Conservation (phyloP, 805 yeast genomes). For the Torulaspora quercuum region DNA sequence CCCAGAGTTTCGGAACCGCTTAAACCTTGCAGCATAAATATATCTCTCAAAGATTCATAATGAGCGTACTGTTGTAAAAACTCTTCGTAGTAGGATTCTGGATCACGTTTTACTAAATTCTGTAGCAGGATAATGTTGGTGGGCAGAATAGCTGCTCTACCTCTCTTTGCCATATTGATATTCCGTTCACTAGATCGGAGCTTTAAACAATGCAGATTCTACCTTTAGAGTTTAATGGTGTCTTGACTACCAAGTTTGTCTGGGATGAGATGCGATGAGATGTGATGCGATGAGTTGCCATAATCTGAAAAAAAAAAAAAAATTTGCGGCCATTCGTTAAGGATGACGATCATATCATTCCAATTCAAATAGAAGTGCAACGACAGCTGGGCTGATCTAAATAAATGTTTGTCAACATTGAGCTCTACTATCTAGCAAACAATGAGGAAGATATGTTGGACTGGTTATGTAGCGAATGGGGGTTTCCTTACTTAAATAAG, state of each 20-base stretch:
- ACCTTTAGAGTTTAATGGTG: too few species aligned
- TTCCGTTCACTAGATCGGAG: too few species aligned
- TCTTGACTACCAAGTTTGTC: too few species aligned
- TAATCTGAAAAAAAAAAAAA: constrained; percentile 31
- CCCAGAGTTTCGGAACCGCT: constrained; percentile 17
- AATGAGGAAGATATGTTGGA: too few species aligned
- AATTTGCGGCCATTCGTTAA: constrained; percentile 11
- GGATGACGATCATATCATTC: constrained; percentile 3
- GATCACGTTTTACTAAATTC: constrained; percentile 90
- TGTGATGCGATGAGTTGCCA: constrained; percentile 15
- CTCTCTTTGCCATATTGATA: constrained; percentile 67
- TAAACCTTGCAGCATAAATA: constrained; percentile 60
- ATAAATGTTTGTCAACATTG: too few species aligned
- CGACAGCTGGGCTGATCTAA: too few species aligned
- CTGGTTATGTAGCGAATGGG: too few species aligned
- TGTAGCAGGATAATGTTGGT: constrained; percentile 88
- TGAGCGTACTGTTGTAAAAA: constrained; percentile 89
- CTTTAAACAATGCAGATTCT: too few species aligned
- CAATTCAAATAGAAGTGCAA: too few species aligned
- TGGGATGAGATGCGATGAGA: too few species aligned
- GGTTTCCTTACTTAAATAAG: constrained; percentile 34
- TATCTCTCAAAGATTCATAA: constrained; percentile 85
- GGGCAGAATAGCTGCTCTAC: constrained; percentile 91
- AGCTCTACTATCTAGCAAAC: too few species aligned
- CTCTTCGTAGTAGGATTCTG: constrained; percentile 90